phyloP scores from a whole-genome alignment of 371 early-diverging fungal species.

The Apophysomyces sp. region DNA sequence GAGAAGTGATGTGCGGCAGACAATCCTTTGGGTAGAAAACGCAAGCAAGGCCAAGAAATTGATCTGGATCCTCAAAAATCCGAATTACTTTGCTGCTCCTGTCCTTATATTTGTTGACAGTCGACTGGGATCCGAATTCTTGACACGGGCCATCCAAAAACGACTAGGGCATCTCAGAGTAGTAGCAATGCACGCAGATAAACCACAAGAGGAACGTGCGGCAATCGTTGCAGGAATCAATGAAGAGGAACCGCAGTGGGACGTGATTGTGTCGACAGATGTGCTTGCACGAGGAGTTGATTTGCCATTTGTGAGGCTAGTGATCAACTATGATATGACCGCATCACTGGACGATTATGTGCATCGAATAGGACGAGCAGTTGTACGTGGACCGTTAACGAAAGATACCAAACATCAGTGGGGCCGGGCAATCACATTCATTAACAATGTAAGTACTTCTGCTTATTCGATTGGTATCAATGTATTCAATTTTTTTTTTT shows the following conservation, averaged over 20 bases:
- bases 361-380: conserved; percentile 60
- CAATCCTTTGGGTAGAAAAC: conserved; percentile 65
- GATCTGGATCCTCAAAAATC: conserved; percentile 53
- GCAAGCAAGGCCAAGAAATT: conserved; percentile 59
- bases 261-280: conserved; percentile 57
- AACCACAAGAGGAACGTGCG: conserved; percentile 48
- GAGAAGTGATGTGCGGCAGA: conserved; percentile 53
- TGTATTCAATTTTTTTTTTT: too few relatives aligned
- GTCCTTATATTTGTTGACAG: conserved; percentile 60
- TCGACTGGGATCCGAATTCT: conserved; percentile 53
- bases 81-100: conserved; percentile 56
- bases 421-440: conserved; percentile 60
- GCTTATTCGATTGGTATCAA: too few relatives aligned
- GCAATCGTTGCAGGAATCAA: conserved; percentile 34
- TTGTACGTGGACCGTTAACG: conserved; percentile 28
- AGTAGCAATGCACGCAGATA: conserved; percentile 56
- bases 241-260: conserved; percentile 29
- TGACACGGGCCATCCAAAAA: conserved; percentile 47
- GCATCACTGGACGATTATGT: conserved; percentile 55
- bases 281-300: conserved; percentile 56
- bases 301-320: conserved; percentile 45
- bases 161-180: conserved; percentile 35
- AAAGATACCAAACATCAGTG: conserved; percentile 19
- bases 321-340: conserved; percentile 67
- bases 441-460: conserved; percentile 43